Evolutionary conservation across 2,329 filamentous ascomycete species (phyloP), one percentile per base, ranked within the genome.

Genomic region (Coniochaeta sp.): DNA sequence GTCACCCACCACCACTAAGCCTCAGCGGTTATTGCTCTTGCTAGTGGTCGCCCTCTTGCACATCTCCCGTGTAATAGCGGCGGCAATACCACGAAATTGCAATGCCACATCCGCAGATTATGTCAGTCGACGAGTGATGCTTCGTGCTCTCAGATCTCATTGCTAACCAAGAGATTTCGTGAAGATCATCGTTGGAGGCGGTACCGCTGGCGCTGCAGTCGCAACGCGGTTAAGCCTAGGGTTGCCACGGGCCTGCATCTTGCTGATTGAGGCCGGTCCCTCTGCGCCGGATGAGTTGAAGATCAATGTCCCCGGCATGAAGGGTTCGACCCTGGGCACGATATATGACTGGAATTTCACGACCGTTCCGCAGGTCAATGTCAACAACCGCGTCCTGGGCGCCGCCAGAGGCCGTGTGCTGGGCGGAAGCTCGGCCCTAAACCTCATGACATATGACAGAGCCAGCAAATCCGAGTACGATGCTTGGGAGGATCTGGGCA

Each of bases 351-450:
- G 76, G 67, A 73, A 72, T 57, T 75, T 79, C 65, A 71, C 73
- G 11, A 76, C 77, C 0, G 68, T 69, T 7, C 69, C 75, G 2
- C 77, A 79, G 58, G 61, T 69, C 1, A 62, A 68, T 22, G 71
- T 78, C 3, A 72, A 74, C n/a, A 68, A 70, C 9, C 71, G 76
- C 1, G 67, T 6, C 73, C 77, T 40, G 73, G 72, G 16, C 71
- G 77, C 6, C 79, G 77, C 12, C 76, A 77, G 57, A 34, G 52
- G 52, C 14, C 26, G 31, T 31, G 74, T 78, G 0, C 71, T 82
- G 0, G 79, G 79, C 14, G 79, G 79, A 14, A 76, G 73, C 36
- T 76, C 72, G 22, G 72, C 77, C 0, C 62, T 81, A 33, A 81
- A 81, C 62, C 75, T 78, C 54, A 70, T 74, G 71, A 67, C 69